phyloP scores from a whole-genome alignment of 2,329 filamentous ascomycete species.

The Stagonosporopsis chrysanthemi region DNA sequence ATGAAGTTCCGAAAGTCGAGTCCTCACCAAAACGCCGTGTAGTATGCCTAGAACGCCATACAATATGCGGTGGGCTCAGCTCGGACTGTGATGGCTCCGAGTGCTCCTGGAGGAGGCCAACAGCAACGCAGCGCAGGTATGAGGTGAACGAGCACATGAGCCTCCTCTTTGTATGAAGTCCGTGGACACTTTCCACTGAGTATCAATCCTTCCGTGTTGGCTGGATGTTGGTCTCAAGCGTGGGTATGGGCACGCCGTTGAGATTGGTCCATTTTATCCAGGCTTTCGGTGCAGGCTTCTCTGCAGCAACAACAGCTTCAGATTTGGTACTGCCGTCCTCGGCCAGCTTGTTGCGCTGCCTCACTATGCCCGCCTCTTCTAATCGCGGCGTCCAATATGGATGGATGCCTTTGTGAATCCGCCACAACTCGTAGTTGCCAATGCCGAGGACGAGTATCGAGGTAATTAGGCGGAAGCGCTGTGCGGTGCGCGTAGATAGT shows the following conservation, averaged over 20 bases:
- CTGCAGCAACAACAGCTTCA: slow-evolving; percentile 1
- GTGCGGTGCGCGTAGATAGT: slow-evolving; percentile 10
- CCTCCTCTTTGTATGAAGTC: not conserved
- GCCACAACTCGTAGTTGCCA: slow-evolving; percentile 37
- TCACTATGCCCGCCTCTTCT: slow-evolving; percentile 28
- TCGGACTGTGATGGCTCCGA: too few species aligned
- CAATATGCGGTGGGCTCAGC: not conserved
- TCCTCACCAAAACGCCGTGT: slow-evolving; percentile 3
- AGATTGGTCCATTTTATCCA: slow-evolving; percentile 36
- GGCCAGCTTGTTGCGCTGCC: slow-evolving; percentile 16
- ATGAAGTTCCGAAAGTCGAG: not conserved
- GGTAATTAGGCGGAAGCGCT: slow-evolving; percentile 18
- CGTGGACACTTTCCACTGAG: not conserved
- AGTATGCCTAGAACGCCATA: not conserved
- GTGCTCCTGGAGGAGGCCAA: not conserved
- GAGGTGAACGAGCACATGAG: not conserved
- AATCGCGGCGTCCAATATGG: slow-evolving; percentile 35
- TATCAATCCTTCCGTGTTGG: slow-evolving; percentile 27
- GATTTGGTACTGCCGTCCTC: slow-evolving; percentile 8
- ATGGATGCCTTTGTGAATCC: slow-evolving; percentile 39
- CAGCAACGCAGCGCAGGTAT: not conserved
- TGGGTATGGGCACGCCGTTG: slow-evolving; percentile 43
- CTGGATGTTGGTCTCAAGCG: slow-evolving; percentile 24
- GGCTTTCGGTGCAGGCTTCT: slow-evolving; percentile 13
- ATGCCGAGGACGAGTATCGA: slow-evolving; percentile 29